Evolutionary conservation across 768 basidiomycete species (phyloP), one percentile per base, ranked within the genome.

Genomic region (Auricularia auricula-judae): DNA sequence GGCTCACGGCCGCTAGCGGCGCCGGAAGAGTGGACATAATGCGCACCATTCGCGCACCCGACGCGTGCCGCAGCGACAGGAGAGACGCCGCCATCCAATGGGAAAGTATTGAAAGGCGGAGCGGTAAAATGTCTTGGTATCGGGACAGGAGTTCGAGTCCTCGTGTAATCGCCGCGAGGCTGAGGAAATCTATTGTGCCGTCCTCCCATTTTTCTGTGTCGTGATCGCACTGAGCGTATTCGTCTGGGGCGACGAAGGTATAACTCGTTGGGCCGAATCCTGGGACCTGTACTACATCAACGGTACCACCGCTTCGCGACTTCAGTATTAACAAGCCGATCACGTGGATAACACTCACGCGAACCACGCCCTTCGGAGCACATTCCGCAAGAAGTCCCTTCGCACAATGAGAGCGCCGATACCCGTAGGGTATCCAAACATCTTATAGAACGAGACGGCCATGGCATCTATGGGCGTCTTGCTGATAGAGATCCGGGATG

Each of bases 371-470:
- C 89, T 82, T 63, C 83, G 78, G 47, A 90, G 76, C n/a, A 58
- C 47, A 60, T 76, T 76, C 4, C 73, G 73, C 62, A 91, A 74
- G 68, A 91, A 89, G 8, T 82, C 81, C 70, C 86, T 85, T 72
- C 85, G 88, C 54, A 88, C 86, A 35, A 93, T 73, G 3, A 93
- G 78, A 12, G 89, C 89, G 42, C 91, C 91, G 53, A 92, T 83
- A 7, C 91, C 91, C 0, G 90, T 92, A 11, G 91, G 91, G 68
- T 86, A 93, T 39, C 91, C 91, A 67, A 91, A 90, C 87, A 93
- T 91, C 69, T 93, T 93, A 76, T 93, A 93, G 70, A 93, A 91
- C 54, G 87, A 89, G 63, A 93, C 71, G 0, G 86, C 89, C 81
- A 91, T 85, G 1, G 90, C 91, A 72, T 93, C 91, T 11, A 91